Evolutionary conservation across 1,139 yeast species (phyloP).

Genomic region (Suhomyces bribrorum): DNA sequence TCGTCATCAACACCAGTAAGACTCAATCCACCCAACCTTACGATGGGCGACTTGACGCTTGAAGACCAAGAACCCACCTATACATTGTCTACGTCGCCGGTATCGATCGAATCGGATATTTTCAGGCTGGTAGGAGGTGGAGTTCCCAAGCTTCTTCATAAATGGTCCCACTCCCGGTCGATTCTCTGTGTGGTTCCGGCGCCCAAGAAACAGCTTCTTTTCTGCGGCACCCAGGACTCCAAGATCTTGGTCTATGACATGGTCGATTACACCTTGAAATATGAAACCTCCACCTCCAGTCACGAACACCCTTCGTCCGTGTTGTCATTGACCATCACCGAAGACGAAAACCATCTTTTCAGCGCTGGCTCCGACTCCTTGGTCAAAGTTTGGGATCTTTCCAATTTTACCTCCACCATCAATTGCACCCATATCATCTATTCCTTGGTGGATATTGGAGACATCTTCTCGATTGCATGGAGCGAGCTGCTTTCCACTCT

Average conservation of each 20-base stretch:
- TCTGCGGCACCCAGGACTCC: conserved; percentile 96
- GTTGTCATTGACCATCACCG: conserved; percentile 60
- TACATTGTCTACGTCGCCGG: conserved; percentile 3
- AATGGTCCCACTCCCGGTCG: conserved; percentile 74
- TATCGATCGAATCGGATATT: conserved; percentile 5
- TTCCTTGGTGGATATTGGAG: conserved; percentile 87
- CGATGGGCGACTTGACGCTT: conserved; percentile 7
- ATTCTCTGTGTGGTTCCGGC: conserved; percentile 77
- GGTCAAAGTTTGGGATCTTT: conserved; percentile 79
- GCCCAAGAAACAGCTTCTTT: conserved; percentile 57
- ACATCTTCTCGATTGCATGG: conserved; percentile 83
- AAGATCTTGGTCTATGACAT: conserved; percentile 72
- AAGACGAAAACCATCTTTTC: conserved; percentile 63
- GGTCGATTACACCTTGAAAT: conserved; percentile 56
- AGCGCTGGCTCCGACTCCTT: conserved; percentile 91
- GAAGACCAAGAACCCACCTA: conserved; percentile 1
- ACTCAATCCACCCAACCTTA: conserved; percentile 22
- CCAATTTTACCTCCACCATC: conserved; percentile 9
- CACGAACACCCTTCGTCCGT: conserved; percentile 73
- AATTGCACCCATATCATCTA: conserved; percentile 69
- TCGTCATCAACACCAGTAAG: conserved; percentile 22
- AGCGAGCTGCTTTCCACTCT: conserved; percentile 59
- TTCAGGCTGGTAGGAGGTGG: neutral
- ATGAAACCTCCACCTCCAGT: conserved; percentile 32
- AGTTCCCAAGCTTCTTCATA: conserved; percentile 46